Conservation (phyloP, 139 green algal genomes). For the Coelastrella sp. region DNA sequence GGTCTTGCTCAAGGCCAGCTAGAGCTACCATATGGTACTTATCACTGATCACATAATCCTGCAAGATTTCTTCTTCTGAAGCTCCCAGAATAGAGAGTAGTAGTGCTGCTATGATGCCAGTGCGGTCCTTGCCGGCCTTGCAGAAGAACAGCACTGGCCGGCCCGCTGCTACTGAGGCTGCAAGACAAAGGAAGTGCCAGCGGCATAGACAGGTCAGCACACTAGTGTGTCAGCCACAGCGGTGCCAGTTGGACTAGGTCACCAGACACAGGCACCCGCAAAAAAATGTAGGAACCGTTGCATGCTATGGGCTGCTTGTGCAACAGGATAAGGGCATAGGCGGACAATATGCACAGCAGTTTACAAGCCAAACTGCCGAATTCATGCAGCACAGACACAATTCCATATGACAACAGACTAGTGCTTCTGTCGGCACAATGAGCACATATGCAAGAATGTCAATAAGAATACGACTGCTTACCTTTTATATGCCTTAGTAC, state of each 20-base stretch:
- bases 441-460: too few relatives aligned
- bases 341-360: too few relatives aligned
- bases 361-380: too few relatives aligned
- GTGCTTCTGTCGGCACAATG: too few relatives aligned
- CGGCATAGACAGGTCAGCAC: neutral
- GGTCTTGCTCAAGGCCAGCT: slow-evolving; percentile 39
- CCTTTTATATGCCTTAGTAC: slow-evolving; percentile 53
- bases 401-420: too few relatives aligned
- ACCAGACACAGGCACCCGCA: too few relatives aligned
- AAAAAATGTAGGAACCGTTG: too few relatives aligned
- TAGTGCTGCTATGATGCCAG: slow-evolving; percentile 74
- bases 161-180: slow-evolving; percentile 37
- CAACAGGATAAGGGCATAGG: too few relatives aligned
- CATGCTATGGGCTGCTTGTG: too few relatives aligned
- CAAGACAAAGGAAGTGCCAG: neutral
- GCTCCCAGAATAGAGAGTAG: slow-evolving; percentile 71
- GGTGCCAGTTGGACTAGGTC: too few relatives aligned
- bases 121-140: slow-evolving; percentile 83
- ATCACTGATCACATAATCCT: slow-evolving; percentile 60
- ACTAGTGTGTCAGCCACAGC: too few relatives aligned
- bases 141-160: slow-evolving; percentile 81
- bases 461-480: neutral
- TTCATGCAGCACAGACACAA: too few relatives aligned
- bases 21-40: slow-evolving; percentile 40
- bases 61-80: slow-evolving; percentile 63